Base-by-base conservation (phyloP, 179 eudicot genomes). In the Beta lomatogona region DNA sequence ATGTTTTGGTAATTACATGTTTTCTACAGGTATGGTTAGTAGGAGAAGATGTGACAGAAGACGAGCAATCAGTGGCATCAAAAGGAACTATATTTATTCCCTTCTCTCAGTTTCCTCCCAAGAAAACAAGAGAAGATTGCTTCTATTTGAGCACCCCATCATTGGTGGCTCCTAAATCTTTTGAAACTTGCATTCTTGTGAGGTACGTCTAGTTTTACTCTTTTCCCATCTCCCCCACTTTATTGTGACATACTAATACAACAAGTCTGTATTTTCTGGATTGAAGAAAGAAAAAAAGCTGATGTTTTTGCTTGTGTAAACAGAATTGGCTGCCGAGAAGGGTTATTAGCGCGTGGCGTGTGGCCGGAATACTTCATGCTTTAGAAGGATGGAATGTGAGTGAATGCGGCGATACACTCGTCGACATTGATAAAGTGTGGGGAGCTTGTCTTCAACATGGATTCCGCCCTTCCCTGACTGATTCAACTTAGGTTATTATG, bases 301-400 rank as follows among this genome's bases (percentile, higher is more conserved):
- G 21, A 3, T 50, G 19, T 67, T 9, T 36, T 52, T 63, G 19
- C 15, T 25, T 41, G 16, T 52, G 73, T 50, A 28, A 53, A 11
- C 78, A 93, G 94, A 90, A 92, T 73, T 92, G 98, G 96, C 48
- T 92, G 85, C 93, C 93, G 46, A 90, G 97, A 75, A 92, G 90
- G 86, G 93, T 80, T 46, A 88, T 93, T 86, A 91, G 95, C 55
- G 97, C 91, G 10, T 83, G 86, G 80, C 91, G 97, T 1, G 79
- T 91, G 18, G 93, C 95, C 7, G 97, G 95, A 64, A 89, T 93
- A 41, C 69, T 92, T 60, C 97, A 93, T 28, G 93, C 92, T 8
- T 73, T 92, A 15, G 94, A 93, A 83, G 94, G 87, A 44, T 92
- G 93, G 95, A 86, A 91, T 13, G 85, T 77, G 15, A 82, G 89